These are phyloP conservation scores for Aspergillus arachidicola DNA, from an alignment of 2,329 filamentous ascomycete species.

Conservation along the genomic window DNA sequence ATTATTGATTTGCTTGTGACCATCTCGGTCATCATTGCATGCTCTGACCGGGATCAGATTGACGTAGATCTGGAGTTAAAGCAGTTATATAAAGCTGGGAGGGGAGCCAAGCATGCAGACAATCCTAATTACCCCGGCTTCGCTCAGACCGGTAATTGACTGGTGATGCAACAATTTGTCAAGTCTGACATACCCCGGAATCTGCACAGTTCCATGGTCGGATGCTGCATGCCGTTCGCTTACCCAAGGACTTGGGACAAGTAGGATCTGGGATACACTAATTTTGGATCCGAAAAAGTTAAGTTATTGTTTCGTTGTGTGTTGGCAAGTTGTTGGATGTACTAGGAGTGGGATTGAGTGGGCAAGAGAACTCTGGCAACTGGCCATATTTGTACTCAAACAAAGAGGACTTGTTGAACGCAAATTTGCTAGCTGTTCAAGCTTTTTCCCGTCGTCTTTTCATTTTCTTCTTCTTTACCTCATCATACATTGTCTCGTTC, in stretches of 20 bases:
- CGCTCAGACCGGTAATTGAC: neutral
- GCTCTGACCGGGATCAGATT: conserved; percentile 27
- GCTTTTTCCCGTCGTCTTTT: neutral
- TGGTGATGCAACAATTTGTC: conserved; percentile 35
- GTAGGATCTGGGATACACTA: neutral
- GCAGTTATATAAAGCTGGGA: neutral
- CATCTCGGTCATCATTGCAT: conserved; percentile 30
- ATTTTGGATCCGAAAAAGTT: neutral
- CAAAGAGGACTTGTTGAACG: neutral
- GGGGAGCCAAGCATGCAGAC: neutral
- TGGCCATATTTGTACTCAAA: neutral
- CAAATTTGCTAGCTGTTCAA: neutral
- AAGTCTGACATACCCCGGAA: conserved; percentile 26
- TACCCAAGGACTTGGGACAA: conserved; percentile 25
- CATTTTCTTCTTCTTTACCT: neutral
- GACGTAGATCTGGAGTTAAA: conserved; percentile 24
- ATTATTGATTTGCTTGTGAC: neutral
- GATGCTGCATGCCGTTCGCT: conserved; percentile 5
- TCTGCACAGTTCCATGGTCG: conserved; percentile 28
- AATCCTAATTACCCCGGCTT: neutral
- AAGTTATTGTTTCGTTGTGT: neutral
- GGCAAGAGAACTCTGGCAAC: neutral
- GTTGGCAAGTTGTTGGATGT: too few species aligned
- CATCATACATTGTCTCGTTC: neutral
- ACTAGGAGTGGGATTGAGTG: neutral